Evolutionary conservation across 2,329 filamentous ascomycete genomes (phyloP), one percentile per base, ranked within the genome.

Genomic region (Beauveria sp.): DNA sequence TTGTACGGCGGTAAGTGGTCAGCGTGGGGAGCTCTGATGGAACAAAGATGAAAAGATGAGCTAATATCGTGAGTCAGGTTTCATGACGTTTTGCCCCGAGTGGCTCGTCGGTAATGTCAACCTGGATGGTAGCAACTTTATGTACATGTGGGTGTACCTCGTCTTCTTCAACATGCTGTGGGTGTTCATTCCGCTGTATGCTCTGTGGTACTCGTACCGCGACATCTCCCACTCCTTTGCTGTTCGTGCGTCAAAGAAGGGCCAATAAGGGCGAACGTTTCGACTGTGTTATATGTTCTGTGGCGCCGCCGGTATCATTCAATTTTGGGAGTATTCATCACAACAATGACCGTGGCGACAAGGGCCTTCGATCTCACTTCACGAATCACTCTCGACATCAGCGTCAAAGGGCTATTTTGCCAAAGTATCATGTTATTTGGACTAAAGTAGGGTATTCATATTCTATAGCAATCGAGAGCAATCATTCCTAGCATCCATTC

Each of bases 71-170:
- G 6, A 10, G 16, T n/a, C 45, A 84, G 83, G 86, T 20, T 89
- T 86, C 74, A 88, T 89, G 82, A 89, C 86, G 0, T 89, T 89
- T 70, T 85, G 82, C 72, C 86, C 86, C 14, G 86, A 89, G 73
- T 89, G 86, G 86, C 74, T 89, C 14, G 82, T 79, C 2, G 80
- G 79, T 57, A 88, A 80, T 69, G 69, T 79, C 65, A 87, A 86
- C 69, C 80, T 89, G 63, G 83, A 88, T 70, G 78, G 78, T 20
- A 85, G 79, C 74, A 88, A 88, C 73, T 87, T 83, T 67, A 86
- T 89, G 84, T 86, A 86, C 67, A 74, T 81, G 65, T 88, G 85
- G 85, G 76, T 88, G 16, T 88, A 88, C 66, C 74, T 89, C 18
- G 77, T 86, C 66, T 88, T 88, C 72, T 88, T 89, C 77, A 89